A percentile compares a stretch with the other conserved stretches of the same genome.
phyloP scores from a whole-genome alignment of 805 yeast genomes.

The Saccharomycopsis lassenensis region DNA sequence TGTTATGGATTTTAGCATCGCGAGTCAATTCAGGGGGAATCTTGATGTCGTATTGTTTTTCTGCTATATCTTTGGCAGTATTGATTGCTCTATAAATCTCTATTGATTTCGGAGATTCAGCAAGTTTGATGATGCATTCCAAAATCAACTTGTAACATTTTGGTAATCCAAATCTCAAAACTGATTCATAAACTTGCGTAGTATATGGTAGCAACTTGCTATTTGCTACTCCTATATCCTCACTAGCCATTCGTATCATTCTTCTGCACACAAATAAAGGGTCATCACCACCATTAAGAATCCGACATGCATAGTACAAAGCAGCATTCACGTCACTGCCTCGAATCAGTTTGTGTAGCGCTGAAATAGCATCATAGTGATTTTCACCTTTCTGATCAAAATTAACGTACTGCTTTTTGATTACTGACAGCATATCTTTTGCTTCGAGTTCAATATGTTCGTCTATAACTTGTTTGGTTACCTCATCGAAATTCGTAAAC shows the following conservation, averaged over 20 bases:
- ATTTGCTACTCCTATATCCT: conserved; percentile 84
- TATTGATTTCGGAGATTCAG: conserved; percentile 77
- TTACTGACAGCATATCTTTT: conserved; percentile 28
- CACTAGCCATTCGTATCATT: conserved; percentile 91
- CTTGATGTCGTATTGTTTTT: conserved; percentile 3
- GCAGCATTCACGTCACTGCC: conserved; percentile 91
- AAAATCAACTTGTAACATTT: conserved; percentile 85
- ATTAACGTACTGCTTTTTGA: conserved; percentile 43
- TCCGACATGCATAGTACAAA: conserved; percentile 70
- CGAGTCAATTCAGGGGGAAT: conserved; percentile 7
- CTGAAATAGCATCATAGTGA: conserved; percentile 92
- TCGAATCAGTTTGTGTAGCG: conserved; percentile 86
- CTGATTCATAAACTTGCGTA: conserved; percentile 72
- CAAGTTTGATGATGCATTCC: conserved; percentile 87
- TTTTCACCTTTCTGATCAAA: conserved; percentile 86
- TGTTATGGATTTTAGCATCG: neutral
- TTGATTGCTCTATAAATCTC: conserved; percentile 76
- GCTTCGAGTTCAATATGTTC: conserved; percentile 28
- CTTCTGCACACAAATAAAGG: conserved; percentile 83
- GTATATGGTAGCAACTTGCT: conserved; percentile 81
- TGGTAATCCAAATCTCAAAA: conserved; percentile 87
- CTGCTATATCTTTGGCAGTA: conserved; percentile 19
- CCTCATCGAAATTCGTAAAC: conserved; percentile 25
- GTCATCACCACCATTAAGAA: conserved; percentile 91
- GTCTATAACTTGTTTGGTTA: conserved; percentile 6